Evolutionary conservation across 2,329 filamentous ascomycete species (phyloP).

Genomic region (Trichoderma sp.): DNA sequence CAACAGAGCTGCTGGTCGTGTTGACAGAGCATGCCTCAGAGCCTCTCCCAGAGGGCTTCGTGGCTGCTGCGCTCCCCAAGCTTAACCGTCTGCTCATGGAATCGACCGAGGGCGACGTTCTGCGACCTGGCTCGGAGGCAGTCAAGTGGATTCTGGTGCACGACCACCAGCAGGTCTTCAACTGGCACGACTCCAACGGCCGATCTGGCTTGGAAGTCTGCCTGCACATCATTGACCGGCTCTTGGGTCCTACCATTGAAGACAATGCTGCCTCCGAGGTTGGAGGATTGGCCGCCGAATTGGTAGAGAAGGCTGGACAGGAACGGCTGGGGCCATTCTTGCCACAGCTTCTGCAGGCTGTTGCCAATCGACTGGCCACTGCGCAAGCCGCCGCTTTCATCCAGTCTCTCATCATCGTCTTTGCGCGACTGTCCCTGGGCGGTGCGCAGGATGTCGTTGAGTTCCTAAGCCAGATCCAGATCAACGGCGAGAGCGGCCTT

Average conservation of each 20-base stretch:
- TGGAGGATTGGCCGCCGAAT: conserved; percentile 86
- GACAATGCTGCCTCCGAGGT: conserved; percentile 96
- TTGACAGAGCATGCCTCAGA: conserved; percentile 81
- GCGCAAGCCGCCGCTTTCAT: conserved; percentile 88
- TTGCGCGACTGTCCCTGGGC: conserved; percentile 83
- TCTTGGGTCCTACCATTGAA: conserved; percentile 80
- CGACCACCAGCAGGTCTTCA: conserved; percentile 86
- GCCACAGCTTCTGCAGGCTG: conserved; percentile 82
- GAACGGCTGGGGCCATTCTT: conserved; percentile 89
- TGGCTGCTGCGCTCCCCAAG: conserved; percentile 83
- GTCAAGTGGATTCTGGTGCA: conserved; percentile 89
- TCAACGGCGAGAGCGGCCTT: conserved; percentile 78
- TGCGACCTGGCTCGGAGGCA: conserved; percentile 81
- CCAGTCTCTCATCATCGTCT: conserved; percentile 92
- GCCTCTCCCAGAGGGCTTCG: conserved; percentile 83
- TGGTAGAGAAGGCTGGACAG: conserved; percentile 93
- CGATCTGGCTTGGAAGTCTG: conserved; percentile 86
- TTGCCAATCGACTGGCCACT: conserved; percentile 79
- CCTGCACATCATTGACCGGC: conserved; percentile 86
- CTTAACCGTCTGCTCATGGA: conserved; percentile 79
- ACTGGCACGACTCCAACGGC: conserved; percentile 77
- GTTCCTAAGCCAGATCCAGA: conserved; percentile 82
- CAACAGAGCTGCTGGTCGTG: conserved; percentile 79
- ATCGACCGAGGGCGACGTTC: conserved; percentile 82
- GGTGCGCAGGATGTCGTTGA: conserved; percentile 88